Percentiles rank a stretch among this genome's conserved stretches.
Evolutionary conservation across 1,284 basidiomycete species (phyloP).

Genomic region (Agaricales sp.): DNA sequence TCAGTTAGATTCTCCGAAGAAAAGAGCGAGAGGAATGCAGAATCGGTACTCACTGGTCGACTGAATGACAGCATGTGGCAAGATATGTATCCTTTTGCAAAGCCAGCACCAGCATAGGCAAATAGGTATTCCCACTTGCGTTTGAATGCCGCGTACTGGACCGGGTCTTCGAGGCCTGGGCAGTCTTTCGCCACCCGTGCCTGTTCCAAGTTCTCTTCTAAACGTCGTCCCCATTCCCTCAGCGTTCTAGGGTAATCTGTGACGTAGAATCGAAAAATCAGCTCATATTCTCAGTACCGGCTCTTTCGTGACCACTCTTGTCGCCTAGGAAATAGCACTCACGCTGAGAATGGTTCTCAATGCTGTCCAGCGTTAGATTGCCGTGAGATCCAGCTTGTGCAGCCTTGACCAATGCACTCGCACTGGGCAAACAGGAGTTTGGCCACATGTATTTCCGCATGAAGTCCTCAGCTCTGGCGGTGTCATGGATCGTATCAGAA

Average conservation of each 20-base stretch:
- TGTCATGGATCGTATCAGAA: constrained; percentile 6
- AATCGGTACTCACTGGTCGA: constrained; percentile 33
- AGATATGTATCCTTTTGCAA: constrained; percentile 65
- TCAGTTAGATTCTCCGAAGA: no score
- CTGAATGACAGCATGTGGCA: constrained; percentile 68
- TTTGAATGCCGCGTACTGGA: constrained; percentile 53
- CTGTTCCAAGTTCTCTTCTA: constrained; percentile 52
- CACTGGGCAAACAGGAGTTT: constrained; percentile 79
- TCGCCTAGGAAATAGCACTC: constrained; percentile 16
- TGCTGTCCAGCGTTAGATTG: constrained; percentile 74
- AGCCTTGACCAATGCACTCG: constrained; percentile 61
- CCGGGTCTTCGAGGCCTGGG: constrained; percentile 39
- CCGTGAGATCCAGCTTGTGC: constrained; percentile 57
- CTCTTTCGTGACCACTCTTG: neutral
- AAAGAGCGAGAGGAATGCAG: no score
- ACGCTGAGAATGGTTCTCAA: constrained; percentile 82
- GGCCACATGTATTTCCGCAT: constrained; percentile 92
- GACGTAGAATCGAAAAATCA: constrained; percentile 2
- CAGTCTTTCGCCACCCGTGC: constrained; percentile 46
- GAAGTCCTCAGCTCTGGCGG: constrained; percentile 68
- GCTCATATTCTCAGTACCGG: neutral
- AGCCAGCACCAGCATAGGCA: constrained; percentile 66
- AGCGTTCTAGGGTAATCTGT: constrained; percentile 81
- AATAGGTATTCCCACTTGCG: constrained; percentile 74
- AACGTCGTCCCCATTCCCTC: constrained; percentile 77